These are phyloP conservation scores for Kandelia obovata DNA, from an alignment of 345 rosid species.

Conservation along the genomic window DNA sequence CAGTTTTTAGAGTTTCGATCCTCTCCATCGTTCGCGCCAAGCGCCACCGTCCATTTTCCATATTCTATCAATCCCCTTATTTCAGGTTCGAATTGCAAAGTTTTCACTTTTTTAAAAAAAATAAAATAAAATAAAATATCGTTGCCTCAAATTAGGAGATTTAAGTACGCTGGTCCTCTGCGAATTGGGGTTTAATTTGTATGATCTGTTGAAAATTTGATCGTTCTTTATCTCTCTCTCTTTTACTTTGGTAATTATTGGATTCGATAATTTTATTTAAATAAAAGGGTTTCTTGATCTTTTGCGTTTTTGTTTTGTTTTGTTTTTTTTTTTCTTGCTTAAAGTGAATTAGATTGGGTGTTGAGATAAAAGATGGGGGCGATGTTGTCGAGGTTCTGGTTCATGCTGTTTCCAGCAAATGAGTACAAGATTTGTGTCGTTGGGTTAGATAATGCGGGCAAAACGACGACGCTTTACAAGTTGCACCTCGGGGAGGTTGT, in stretches of 20 bases:
- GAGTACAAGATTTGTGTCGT: constrained; percentile 98
- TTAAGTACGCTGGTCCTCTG: neutral
- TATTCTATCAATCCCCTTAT: neutral
- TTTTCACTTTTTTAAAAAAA: neutral
- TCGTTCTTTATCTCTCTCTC: neutral
- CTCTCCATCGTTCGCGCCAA: neutral
- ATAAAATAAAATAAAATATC: too few species aligned
- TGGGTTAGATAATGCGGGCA: constrained; percentile 96
- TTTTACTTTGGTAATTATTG: neutral
- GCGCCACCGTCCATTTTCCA: neutral
- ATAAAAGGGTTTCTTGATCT: too few species aligned
- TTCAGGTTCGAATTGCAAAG: neutral
- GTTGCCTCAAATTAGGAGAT: too few species aligned
- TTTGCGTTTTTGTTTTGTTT: too few species aligned
- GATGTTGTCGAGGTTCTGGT: constrained; percentile 82
- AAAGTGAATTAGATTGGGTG: too few species aligned
- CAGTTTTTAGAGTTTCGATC: too few species aligned
- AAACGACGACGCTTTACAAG: constrained; percentile 95
- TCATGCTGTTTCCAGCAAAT: constrained; percentile 90
- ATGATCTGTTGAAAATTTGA: neutral
- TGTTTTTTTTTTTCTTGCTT: too few species aligned
- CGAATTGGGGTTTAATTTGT: neutral
- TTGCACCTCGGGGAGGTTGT: constrained; percentile 94
- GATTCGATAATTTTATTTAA: too few species aligned
- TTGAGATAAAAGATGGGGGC: constrained; percentile 60